Conservation (phyloP, 768 basidiomycete genomes). For the Boletellus sp. region DNA sequence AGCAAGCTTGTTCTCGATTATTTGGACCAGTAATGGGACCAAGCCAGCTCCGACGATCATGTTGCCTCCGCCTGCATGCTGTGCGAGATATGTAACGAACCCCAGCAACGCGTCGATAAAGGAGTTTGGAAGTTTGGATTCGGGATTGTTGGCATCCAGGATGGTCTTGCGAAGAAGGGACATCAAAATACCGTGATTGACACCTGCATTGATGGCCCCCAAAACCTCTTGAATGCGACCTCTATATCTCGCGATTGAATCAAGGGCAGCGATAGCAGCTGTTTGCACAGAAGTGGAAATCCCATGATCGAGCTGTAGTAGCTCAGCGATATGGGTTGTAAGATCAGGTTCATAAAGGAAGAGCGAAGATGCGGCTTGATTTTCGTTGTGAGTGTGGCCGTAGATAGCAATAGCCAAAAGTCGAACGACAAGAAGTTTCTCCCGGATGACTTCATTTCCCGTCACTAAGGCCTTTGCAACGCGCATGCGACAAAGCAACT, state of each 20-base stretch:
- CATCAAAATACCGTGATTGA: slow-evolving; percentile 95
- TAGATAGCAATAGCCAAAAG: slow-evolving; percentile 89
- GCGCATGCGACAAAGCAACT: slow-evolving; percentile 83
- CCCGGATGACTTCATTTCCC: slow-evolving; percentile 58
- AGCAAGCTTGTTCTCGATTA: slow-evolving; percentile 74
- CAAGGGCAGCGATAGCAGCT: slow-evolving; percentile 84
- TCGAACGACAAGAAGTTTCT: slow-evolving; percentile 77
- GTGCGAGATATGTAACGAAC: slow-evolving; percentile 84
- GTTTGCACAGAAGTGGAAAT: slow-evolving; percentile 74
- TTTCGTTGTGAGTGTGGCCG: slow-evolving; percentile 81
- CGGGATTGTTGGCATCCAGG: slow-evolving; percentile 60
- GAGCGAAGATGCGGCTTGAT: slow-evolving; percentile 70
- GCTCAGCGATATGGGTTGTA: slow-evolving; percentile 81
- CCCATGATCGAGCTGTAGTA: slow-evolving; percentile 75
- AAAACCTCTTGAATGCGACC: slow-evolving; percentile 82
- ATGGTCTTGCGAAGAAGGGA: slow-evolving; percentile 81
- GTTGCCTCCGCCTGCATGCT: slow-evolving; percentile 79
- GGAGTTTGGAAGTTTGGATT: slow-evolving; percentile 64
- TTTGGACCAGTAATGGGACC: slow-evolving; percentile 82
- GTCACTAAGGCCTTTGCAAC: slow-evolving; percentile 65
- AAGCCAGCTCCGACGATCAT: slow-evolving; percentile 95
- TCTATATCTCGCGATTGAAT: slow-evolving; percentile 84
- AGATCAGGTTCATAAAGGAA: slow-evolving; percentile 96
- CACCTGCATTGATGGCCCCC: slow-evolving; percentile 88
- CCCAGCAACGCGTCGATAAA: slow-evolving; percentile 82